Percentiles rank a stretch among this genome's conserved stretches.
phyloP scores from a whole-genome alignment of 768 basidiomycete species.

The Bullera alba region DNA sequence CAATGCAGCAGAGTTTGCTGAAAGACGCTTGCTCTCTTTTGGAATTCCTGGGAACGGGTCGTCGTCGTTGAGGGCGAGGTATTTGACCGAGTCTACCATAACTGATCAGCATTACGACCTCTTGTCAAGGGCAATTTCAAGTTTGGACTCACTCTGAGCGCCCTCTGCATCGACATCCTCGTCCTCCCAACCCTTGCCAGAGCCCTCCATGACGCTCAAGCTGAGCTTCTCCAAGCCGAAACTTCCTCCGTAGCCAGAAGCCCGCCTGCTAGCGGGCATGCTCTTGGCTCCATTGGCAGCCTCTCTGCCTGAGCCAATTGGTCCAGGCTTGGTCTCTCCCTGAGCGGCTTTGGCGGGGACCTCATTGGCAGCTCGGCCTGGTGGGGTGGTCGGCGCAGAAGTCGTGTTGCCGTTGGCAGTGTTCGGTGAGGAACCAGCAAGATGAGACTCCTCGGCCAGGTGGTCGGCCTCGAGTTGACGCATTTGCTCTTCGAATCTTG shows the following conservation, averaged over 20 bases:
- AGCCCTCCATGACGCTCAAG: conserved; percentile 37
- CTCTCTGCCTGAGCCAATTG: conserved; percentile 30
- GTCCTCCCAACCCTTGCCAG: conserved; percentile 17
- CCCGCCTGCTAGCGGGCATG: conserved; percentile 43
- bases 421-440: conserved; percentile 38
- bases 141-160: conserved; percentile 26
- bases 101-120: neutral
- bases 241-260: conserved; percentile 31
- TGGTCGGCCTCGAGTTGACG: conserved; percentile 85
- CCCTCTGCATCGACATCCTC: conserved; percentile 44
- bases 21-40: conserved; percentile 53
- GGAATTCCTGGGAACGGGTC: conserved; percentile 64
- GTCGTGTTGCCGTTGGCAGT: conserved; percentile 33
- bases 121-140: neutral
- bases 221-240: conserved; percentile 45
- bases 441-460: conserved; percentile 53
- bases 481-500: conserved; percentile 95
- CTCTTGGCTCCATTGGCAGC: conserved; percentile 36
- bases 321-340: conserved; percentile 48
- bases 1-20: conserved; percentile 81
- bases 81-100: conserved; percentile 38
- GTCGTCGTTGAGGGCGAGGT: conserved; percentile 68
- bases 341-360: conserved; percentile 51
- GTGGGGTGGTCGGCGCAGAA: conserved; percentile 37
- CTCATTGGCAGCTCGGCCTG: conserved; percentile 17